Conservation (phyloP, 768 basidiomycete genomes). For the Daedaleopsis sinensis region DNA sequence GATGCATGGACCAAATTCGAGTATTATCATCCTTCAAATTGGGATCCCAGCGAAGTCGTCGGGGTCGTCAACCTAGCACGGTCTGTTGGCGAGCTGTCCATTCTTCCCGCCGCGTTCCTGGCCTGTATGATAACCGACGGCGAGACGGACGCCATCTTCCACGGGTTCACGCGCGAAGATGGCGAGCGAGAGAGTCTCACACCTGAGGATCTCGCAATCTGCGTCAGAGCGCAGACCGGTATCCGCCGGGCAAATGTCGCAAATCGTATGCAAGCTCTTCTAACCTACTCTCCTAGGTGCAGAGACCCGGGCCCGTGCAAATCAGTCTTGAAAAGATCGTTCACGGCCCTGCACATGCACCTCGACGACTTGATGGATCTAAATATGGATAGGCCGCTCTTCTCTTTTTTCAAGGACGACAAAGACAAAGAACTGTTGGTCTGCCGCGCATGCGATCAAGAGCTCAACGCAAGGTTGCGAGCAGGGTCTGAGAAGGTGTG, state of each 20-base stretch:
- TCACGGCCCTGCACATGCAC: too few relatives aligned
- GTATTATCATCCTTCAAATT: neutral
- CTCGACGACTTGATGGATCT: too few relatives aligned
- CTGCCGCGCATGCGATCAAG: too few relatives aligned
- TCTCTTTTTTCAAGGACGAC: too few relatives aligned
- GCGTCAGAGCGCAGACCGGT: neutral
- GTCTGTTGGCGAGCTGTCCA: neutral
- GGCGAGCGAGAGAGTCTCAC: neutral
- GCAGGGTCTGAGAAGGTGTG: too few relatives aligned
- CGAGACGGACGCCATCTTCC: neutral
- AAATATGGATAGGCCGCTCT: too few relatives aligned
- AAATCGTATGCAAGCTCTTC: too few relatives aligned
- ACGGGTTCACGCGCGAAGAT: neutral
- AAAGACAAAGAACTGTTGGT: too few relatives aligned
- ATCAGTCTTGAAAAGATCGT: too few relatives aligned
- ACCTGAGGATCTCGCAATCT: neutral
- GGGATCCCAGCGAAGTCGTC: neutral
- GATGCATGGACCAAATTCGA: neutral
- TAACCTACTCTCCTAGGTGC: too few relatives aligned
- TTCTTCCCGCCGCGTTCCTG: neutral
- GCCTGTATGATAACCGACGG: neutral
- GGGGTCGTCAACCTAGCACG: constrained; percentile 29
- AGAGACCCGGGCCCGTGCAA: too few relatives aligned
- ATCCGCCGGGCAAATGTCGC: neutral
- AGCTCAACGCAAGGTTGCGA: too few relatives aligned